A percentile compares a stretch with the other conserved stretches of the same genome.
Conservation (phyloP, 345 rosid genomes). For the Noccaea bulbosa region DNA sequence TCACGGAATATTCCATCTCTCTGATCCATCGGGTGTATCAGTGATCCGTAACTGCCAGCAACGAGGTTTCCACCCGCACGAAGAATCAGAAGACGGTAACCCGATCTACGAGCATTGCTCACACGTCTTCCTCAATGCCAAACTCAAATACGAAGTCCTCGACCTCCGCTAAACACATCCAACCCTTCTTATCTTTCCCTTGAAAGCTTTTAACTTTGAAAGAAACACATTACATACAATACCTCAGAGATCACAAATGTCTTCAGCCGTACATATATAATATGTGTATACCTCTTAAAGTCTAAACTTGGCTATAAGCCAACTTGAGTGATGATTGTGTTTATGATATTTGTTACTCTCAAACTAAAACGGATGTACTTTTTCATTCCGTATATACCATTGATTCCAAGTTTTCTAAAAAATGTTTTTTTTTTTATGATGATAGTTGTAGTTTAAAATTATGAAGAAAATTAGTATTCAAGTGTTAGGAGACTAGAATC, state of each 20-base stretch:
- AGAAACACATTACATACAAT: not conserved
- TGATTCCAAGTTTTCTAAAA: not conserved
- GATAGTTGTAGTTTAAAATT: not conserved
- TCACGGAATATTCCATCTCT: conserved; percentile 93
- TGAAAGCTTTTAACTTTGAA: not conserved
- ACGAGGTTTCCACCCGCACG: conserved; percentile 98
- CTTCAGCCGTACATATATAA: conserved; percentile 13
- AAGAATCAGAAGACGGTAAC: conserved; percentile 79
- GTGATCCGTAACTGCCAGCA: conserved; percentile 90
- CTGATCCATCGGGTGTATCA: conserved; percentile 88
- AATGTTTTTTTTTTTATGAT: not conserved
- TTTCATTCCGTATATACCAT: conserved; percentile 2
- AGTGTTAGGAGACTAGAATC: not conserved
- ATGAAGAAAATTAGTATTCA: too few relatives aligned
- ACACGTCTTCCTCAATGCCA: conserved; percentile 84
- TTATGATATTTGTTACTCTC: not conserved
- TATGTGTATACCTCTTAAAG: conserved; percentile 14
- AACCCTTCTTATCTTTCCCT: not conserved
- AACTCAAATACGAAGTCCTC: conserved; percentile 65
- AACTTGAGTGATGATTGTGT: conserved; percentile 19
- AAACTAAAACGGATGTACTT: conserved; percentile 26
- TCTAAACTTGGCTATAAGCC: conserved; percentile 1
- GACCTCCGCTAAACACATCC: conserved; percentile 73
- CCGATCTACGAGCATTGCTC: conserved; percentile 93
- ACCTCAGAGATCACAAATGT: conserved; percentile 9